Base-by-base conservation (phyloP, 73 alveolate species). In the Paramecium primaurelia region DNA sequence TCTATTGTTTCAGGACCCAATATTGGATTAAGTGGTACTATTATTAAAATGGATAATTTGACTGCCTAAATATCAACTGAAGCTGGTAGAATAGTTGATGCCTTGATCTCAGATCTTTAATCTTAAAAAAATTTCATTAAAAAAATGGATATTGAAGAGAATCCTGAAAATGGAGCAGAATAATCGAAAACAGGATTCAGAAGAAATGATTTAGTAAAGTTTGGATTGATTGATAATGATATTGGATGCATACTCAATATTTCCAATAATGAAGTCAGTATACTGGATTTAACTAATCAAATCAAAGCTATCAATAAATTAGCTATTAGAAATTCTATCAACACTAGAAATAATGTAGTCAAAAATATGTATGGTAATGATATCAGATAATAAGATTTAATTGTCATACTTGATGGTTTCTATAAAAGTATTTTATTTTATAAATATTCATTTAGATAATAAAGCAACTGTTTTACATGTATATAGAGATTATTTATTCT, bases 381-480 rank as follows among this genome's bases (percentile, higher is more conserved):
- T 40, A 37, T 77, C 1, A 77, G 71, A 77, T 16, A 77, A 77
- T 6, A 44, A 42, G 89, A 77, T 77, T 11, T 40, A 20, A 49
- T 77, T 0, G 71, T 77, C 16, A 32, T 77, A 6, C 40, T 77
- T 1, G 89, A 77, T 40, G 89, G 89, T 7, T 77, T 77, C 44
- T 77, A 77, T 44, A 77, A 75, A 42, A 77, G 89, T 77, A 77
- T 28, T 9, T 71, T 77, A 37, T n/a, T 14, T 38, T 22, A 22
- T 22, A 11, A 1, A 38, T 38, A 3, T 3, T 34, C 4, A 3
- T 22, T 8, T 77, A 77, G 71, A 77, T 20, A 38, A 42, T 10
- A 77, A 77, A n/a, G 89, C 71, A 12, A 44, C 89, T 8, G 71
- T 77, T 6, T 40, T 80, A 18, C 91, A 80, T 80, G 91, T 80